Conservation (phyloP, 768 basidiomycete genomes). For the Trametes elegans region DNA sequence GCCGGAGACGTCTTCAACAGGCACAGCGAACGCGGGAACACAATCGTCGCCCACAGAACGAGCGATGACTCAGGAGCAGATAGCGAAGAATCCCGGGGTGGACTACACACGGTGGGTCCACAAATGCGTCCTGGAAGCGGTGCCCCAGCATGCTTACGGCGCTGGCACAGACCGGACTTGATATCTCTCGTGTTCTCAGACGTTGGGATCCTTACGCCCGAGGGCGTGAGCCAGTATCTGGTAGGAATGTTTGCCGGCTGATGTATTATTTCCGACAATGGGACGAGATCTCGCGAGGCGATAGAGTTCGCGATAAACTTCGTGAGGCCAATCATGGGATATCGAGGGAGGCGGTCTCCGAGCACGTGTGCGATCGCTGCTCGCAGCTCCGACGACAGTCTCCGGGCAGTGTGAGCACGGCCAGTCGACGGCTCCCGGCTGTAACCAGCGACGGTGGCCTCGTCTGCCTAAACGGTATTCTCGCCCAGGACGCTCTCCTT, state of each 20-base stretch:
- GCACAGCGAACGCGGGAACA: neutral
- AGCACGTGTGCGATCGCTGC: conserved; percentile 19
- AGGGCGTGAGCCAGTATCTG: conserved; percentile 91
- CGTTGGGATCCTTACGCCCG: conserved; percentile 88
- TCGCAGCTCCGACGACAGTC: conserved; percentile 8
- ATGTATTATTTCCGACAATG: conserved; percentile 23
- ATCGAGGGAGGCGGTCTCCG: conserved; percentile 17
- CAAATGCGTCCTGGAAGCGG: neutral
- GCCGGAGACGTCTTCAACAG: conserved; percentile 3
- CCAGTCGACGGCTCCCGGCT: neutral
- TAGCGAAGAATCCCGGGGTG: conserved; percentile 81
- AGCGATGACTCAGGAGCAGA: conserved; percentile 80
- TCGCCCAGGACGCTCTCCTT: neutral
- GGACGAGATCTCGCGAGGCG: conserved; percentile 26
- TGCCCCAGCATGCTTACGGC: conserved; percentile 16
- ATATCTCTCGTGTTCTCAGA: conserved; percentile 95
- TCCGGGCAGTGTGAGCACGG: conserved; percentile 7
- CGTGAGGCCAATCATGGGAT: conserved; percentile 22
- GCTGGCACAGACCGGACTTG: conserved; percentile 69
- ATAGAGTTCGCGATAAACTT: conserved; percentile 42
- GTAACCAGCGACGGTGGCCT: conserved; percentile 1
- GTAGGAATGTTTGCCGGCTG: conserved; percentile 91
- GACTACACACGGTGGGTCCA: conserved; percentile 83
- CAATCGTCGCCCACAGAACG: conserved; percentile 23
- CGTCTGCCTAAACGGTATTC: conserved; percentile 2